A percentile compares a stretch with the other conserved stretches of the same genome.
Conservation (phyloP, 371 early-diverging fungal species). For the Funneliformis caledonium region DNA sequence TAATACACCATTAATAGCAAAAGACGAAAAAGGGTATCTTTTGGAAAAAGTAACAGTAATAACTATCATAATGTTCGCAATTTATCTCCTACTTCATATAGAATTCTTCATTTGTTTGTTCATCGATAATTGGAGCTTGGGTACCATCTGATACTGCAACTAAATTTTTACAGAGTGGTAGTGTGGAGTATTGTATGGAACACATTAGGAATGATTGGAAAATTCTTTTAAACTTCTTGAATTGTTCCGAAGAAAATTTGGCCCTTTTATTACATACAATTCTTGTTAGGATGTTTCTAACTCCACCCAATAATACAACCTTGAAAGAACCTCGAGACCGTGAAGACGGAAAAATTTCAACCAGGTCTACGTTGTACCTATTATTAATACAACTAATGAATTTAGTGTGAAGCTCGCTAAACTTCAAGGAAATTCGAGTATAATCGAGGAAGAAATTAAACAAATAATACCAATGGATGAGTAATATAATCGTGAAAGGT, state of each 20-base stretch:
- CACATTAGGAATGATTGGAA: conserved; percentile 41
- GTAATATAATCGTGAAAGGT: background rate
- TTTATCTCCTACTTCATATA: conserved; percentile 33
- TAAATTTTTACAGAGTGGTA: background rate
- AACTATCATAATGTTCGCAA: background rate
- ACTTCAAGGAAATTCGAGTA: conserved; percentile 24
- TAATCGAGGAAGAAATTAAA: conserved; percentile 27
- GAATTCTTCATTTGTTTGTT: conserved; percentile 39
- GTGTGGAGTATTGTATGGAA: conserved; percentile 9
- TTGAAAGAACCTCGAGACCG: conserved; percentile 7
- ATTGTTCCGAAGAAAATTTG: conserved; percentile 35
- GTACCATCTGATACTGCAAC: background rate
- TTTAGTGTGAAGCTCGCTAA: background rate
- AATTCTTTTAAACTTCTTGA: conserved; percentile 8
- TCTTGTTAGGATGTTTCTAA: background rate
- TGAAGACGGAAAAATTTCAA: conserved; percentile 35
- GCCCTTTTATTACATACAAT: conserved; percentile 33
- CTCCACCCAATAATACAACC: background rate
- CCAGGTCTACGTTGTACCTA: conserved; percentile 16
- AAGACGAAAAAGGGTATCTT: conserved; percentile 31
- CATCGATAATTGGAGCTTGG: conserved; percentile 34
- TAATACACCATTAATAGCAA: background rate
- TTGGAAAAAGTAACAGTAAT: background rate
- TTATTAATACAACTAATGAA: conserved; percentile 16
- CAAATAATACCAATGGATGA: conserved; percentile 23